phyloP scores from a whole-genome alignment of 768 basidiomycete species.

The Tylopilus balloui region DNA sequence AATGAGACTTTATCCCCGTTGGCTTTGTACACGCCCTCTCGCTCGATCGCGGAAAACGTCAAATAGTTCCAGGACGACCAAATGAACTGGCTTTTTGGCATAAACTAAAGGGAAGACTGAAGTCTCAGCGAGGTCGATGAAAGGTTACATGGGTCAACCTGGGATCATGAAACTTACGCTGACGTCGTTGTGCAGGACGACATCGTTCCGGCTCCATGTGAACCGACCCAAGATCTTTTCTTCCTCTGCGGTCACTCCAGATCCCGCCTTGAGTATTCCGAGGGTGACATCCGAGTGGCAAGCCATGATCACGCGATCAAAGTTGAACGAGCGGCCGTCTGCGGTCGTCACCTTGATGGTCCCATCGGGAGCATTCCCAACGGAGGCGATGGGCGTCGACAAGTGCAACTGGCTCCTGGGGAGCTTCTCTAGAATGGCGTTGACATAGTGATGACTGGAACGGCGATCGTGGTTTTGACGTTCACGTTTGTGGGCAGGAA shows the following conservation, averaged over 20 bases:
- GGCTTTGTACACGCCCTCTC: constrained; percentile 35
- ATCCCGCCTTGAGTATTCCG: constrained; percentile 36
- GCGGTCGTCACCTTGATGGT: constrained; percentile 44
- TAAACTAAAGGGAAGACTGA: constrained; percentile 44
- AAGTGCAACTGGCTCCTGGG: constrained; percentile 53
- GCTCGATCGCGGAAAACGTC: constrained; percentile 42
- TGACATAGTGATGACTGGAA: constrained; percentile 59
- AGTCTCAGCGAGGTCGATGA: background rate
- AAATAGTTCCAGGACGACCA: constrained; percentile 84
- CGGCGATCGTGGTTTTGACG: background rate
- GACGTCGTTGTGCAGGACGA: constrained; percentile 60
- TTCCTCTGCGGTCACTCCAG: constrained; percentile 49
- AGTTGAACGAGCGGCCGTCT: constrained; percentile 41
- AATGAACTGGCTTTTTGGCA: constrained; percentile 56
- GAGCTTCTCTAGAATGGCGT: constrained; percentile 53
- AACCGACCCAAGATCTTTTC: constrained; percentile 52
- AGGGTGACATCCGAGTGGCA: constrained; percentile 68
- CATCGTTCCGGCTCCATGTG: constrained; percentile 65
- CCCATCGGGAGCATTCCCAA: constrained; percentile 31
- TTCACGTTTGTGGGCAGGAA: background rate
- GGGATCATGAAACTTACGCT: constrained; percentile 37
- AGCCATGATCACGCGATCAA: constrained; percentile 71
- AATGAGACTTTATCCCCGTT: constrained; percentile 58
- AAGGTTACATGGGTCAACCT: background rate
- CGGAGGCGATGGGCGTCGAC: constrained; percentile 49